Evolutionary conservation across 257 asterid species (phyloP), one percentile per base, ranked within the genome.

Genomic region (Buddleja alternifolia): DNA sequence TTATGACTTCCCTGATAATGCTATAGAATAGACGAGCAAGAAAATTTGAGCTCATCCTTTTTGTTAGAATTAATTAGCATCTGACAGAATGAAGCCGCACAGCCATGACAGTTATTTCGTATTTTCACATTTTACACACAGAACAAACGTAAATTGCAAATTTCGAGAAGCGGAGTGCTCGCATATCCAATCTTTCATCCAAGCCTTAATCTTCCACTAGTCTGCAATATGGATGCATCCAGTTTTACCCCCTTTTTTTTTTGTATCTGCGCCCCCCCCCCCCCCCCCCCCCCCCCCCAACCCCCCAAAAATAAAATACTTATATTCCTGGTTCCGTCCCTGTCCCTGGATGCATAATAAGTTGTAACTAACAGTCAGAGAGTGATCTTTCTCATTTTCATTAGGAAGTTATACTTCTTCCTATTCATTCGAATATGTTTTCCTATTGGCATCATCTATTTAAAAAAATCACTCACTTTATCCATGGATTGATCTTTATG

Each of bases 281-380:
- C n/a, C n/a, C n/a, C n/a, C n/a, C n/a, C n/a, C n/a, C n/a, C n/a
- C n/a, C n/a, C n/a, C n/a, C n/a, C n/a, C n/a, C n/a, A n/a, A n/a
- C n/a, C n/a, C n/a, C n/a, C n/a, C n/a, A n/a, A n/a, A n/a, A n/a
- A n/a, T n/a, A n/a, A n/a, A n/a, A n/a, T n/a, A n/a, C n/a, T n/a
- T n/a, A n/a, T n/a, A n/a, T n/a, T n/a, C n/a, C n/a, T n/a, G n/a
- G n/a, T n/a, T n/a, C n/a, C n/a, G n/a, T n/a, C n/a, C n/a, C n/a
- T n/a, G n/a, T n/a, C n/a, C n/a, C n/a, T n/a, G 25, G 56, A 60
- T 16, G 55, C 63, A 61, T 10, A 15, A 60, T 48, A 17, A 45
- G 14, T 48, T 19, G 34, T 32, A 32, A 34, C 11, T 8, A 34
- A 17, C 53, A 8, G n/a, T 12, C 0, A 48, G 3, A 47, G 46